Conservation (phyloP, 495 filamentous ascomycete species). For the Aspergillus egyptiacus region DNA sequence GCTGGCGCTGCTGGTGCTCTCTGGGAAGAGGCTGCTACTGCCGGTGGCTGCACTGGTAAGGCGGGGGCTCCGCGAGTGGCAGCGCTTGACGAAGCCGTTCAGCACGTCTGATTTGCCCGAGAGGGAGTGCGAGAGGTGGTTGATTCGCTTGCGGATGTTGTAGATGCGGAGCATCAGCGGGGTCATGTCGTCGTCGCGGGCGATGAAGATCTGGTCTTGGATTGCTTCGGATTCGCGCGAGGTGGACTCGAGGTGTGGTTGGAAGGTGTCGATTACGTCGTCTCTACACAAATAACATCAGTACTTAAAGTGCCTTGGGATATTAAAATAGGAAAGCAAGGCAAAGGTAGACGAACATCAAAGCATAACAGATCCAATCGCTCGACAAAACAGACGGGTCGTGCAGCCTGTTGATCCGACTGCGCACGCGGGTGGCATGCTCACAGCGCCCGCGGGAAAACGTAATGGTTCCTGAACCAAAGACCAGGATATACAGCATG, state of each 20-base stretch:
- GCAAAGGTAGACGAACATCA: conserved; percentile 60
- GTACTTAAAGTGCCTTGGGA: not conserved
- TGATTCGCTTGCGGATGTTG: conserved; percentile 80
- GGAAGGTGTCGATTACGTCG: conserved; percentile 90
- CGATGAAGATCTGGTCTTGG: conserved; percentile 86
- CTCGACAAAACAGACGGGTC: conserved; percentile 79
- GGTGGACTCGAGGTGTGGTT: conserved; percentile 68
- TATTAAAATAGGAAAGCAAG: conserved; percentile 1
- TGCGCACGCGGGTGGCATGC: conserved; percentile 73
- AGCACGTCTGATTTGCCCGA: conserved; percentile 93
- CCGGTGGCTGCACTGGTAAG: conserved; percentile 64
- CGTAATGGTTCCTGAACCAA: conserved; percentile 82
- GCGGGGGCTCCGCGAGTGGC: conserved; percentile 72
- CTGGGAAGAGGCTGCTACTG: too few relatives aligned
- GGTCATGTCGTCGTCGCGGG: conserved; percentile 74
- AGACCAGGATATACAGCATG: conserved; percentile 89
- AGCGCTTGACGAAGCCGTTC: conserved; percentile 92
- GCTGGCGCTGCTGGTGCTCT: conserved; percentile 63
- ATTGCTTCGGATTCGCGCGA: conserved; percentile 80
- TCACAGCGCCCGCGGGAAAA: conserved; percentile 74
- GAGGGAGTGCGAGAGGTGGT: conserved; percentile 78
- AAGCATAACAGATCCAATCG: conserved; percentile 96
- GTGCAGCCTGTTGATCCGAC: conserved; percentile 75
- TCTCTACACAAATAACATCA: conserved; percentile 54
- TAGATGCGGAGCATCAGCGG: conserved; percentile 76